Percentiles rank a stretch among this genome's conserved stretches.
Evolutionary conservation across 192 early-diverging fungal genomes (phyloP).

Genomic region (Coemansia asiatica): DNA sequence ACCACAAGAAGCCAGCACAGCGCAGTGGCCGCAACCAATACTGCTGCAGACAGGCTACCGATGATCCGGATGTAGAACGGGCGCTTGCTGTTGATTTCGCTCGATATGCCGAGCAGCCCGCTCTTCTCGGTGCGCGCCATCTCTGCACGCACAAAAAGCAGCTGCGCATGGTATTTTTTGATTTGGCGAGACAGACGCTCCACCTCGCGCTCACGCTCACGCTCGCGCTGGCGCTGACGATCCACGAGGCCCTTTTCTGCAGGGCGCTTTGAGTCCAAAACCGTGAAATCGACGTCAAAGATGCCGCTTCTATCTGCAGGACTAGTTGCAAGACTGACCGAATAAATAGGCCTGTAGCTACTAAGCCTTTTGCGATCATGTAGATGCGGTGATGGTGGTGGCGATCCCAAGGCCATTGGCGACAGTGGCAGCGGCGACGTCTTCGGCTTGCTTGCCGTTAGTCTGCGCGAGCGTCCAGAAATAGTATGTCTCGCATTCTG

Average conservation of each 20-base stretch:
- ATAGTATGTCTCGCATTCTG: conserved; percentile 17
- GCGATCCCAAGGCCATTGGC: not conserved
- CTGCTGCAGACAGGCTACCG: conserved; percentile 16
- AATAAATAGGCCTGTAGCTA: not conserved
- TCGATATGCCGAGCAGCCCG: conserved; percentile 17
- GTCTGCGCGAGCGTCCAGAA: conserved; percentile 9
- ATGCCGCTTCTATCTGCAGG: not conserved
- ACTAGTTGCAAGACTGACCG: not conserved
- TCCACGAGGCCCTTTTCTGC: conserved; percentile 5
- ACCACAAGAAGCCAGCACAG: conserved; percentile 54
- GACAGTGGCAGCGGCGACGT: not conserved
- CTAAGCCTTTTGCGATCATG: not conserved
- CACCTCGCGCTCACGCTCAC: conserved; percentile 46
- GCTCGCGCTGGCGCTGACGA: conserved; percentile 9
- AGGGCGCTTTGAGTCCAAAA: conserved; percentile 5
- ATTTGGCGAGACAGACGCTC: conserved; percentile 40
- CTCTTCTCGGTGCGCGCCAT: conserved; percentile 31
- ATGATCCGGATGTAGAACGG: not conserved
- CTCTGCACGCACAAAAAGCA: conserved; percentile 37
- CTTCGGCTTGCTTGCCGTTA: not conserved
- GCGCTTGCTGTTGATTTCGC: not conserved
- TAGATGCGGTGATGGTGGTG: not conserved
- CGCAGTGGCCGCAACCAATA: conserved; percentile 21
- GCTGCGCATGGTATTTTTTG: conserved; percentile 41
- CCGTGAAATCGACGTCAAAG: conserved; percentile 16